Evolutionary conservation across 768 basidiomycete species (phyloP), one percentile per base, ranked within the genome.

Genomic region (Leccinum fibrillosum): DNA sequence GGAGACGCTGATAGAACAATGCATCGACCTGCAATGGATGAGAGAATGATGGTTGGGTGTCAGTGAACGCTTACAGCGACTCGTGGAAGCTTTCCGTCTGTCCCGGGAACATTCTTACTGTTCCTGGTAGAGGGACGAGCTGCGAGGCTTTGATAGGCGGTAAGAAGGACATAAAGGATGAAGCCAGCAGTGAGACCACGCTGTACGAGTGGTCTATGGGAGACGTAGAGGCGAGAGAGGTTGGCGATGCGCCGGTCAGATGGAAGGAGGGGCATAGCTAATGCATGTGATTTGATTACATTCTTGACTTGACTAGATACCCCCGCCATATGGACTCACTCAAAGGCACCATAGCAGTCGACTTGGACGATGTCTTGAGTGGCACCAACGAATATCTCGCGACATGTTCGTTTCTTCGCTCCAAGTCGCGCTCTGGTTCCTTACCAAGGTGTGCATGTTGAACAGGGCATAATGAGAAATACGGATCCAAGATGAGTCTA

Each of bases 1-100:
- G 80, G 19, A 99, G 80, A 9, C 93, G 84, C 60, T 86, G 81
- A 67, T 94, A 95, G 76, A 98, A 98, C 19, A 92, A 70, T 2
- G 90, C 90, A 72, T 98, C 96, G n/a, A 96, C 88, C 88, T 94
- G 66, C 26, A 21, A 50, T 13, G 39, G 53, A 42, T 42, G 10
- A 42, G 42, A 21, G 9, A 26, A 42, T 4, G 3, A 25, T 5
- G 17, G 3, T 17, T 35, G 42, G 12, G 23, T 15, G 11, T 7
- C 12, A 10, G 10, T 15, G 9, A 12, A 21, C 28, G 74, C 86
- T 69, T 62, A 91, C 91, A 32, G 89, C 89, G 34, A 92, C 90
- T 60, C 82, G 80, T 5, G 82, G 75, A 25, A 80, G 73, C 65
- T 80, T 84, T 53, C 77, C 77, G 32, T 74, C 58, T 13, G 66